Conservation (phyloP, 192 early-diverging fungal genomes). For the Linnemannia exigua region DNA sequence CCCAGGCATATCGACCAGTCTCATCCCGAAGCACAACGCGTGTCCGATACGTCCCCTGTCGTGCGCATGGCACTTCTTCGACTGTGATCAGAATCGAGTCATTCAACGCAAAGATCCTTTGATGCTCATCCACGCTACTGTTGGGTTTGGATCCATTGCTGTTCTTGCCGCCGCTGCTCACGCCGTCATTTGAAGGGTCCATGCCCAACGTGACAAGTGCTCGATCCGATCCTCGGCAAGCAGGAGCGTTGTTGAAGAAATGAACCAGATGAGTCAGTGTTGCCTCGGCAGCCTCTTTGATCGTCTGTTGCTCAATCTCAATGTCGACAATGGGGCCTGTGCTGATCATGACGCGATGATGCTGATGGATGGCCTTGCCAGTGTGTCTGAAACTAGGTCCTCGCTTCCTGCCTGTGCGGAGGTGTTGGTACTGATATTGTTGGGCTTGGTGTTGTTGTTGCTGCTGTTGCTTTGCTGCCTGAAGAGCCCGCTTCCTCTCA, state of each 20-base stretch:
- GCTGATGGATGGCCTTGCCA: conserved; percentile 44
- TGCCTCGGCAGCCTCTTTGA: conserved; percentile 78
- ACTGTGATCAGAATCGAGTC: conserved; percentile 80
- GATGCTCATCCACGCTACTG: conserved; percentile 49
- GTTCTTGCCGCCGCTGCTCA: neutral
- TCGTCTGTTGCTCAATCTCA: conserved; percentile 35
- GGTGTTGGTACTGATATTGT: conserved; percentile 11
- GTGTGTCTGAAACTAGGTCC: conserved; percentile 49
- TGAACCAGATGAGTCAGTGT: conserved; percentile 78
- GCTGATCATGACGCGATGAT: conserved; percentile 49
- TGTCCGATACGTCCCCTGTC: conserved; percentile 53
- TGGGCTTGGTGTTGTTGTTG: conserved; percentile 21
- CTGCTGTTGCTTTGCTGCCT: conserved; percentile 32
- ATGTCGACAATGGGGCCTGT: conserved; percentile 28
- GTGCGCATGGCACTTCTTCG: conserved; percentile 69
- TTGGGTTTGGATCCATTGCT: neutral
- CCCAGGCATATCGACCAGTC: conserved; percentile 89
- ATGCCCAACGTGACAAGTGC: conserved; percentile 32
- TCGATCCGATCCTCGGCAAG: conserved; percentile 66
- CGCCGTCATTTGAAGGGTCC: conserved; percentile 15
- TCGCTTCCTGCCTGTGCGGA: conserved; percentile 9
- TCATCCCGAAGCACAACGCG: conserved; percentile 81
- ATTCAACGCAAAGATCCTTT: conserved; percentile 81
- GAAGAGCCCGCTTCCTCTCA: conserved; percentile 33
- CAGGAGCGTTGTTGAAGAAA: conserved; percentile 77